Percentiles rank a stretch among this genome's conserved stretches.
Conservation (phyloP, 495 filamentous ascomycete species). For the Xylaria longipes region DNA sequence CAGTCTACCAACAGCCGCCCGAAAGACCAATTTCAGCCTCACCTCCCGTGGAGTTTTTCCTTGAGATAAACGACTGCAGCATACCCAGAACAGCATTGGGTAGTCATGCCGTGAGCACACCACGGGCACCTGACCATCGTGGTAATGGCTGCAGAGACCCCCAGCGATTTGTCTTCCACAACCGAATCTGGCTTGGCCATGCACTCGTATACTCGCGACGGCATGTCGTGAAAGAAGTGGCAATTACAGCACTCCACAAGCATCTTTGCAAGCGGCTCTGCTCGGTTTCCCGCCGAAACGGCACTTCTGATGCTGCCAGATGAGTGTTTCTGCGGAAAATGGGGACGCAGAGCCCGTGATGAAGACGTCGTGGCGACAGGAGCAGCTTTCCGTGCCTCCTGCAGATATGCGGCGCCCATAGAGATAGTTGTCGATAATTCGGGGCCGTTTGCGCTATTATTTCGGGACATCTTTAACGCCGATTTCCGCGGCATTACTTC, state of each 20-base stretch:
- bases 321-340: constrained; percentile 35
- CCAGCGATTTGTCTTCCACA: constrained; percentile 52
- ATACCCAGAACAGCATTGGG: constrained; percentile 75
- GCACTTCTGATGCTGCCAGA: constrained; percentile 30
- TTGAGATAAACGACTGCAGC: constrained; percentile 72
- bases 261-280: constrained; percentile 70
- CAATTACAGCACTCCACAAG: constrained; percentile 84
- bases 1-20: background rate
- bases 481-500: constrained; percentile 32
- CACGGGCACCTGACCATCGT: constrained; percentile 74
- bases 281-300: constrained; percentile 30
- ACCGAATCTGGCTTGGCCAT: constrained; percentile 70
- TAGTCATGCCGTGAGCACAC: constrained; percentile 79
- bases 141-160: constrained; percentile 60
- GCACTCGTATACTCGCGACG: constrained; percentile 74
- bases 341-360: constrained; percentile 34
- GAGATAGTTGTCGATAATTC: constrained; percentile 30
- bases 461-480: constrained; percentile 35
- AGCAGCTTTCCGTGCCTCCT: constrained; percentile 43
- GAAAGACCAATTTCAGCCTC: background rate
- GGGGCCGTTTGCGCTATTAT: constrained; percentile 30
- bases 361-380: constrained; percentile 32
- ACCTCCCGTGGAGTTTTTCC: constrained; percentile 65
- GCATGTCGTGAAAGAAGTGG: constrained; percentile 83
- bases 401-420: constrained; percentile 43